Percentiles rank a stretch among this genome's conserved stretches.
These are phyloP conservation scores for Rutidosis leptorrhynchoides DNA, from an alignment of 129 eudicot species.

Conservation along the genomic window DNA sequence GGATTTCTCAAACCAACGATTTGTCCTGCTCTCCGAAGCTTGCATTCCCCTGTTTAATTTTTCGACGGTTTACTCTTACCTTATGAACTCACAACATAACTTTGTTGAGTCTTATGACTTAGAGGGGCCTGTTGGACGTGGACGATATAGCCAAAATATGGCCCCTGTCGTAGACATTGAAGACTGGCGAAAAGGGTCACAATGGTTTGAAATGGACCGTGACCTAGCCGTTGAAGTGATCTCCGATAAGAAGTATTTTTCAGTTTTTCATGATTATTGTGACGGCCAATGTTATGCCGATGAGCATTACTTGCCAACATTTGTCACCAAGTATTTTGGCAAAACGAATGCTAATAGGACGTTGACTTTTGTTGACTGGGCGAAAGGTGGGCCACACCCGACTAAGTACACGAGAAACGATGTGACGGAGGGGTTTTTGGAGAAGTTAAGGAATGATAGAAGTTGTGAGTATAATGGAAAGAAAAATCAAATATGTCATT, in stretches of 20 bases:
- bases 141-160: slow-evolving; percentile 62
- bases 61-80: slow-evolving; percentile 65
- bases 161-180: slow-evolving; percentile 42
- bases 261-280: slow-evolving; percentile 55
- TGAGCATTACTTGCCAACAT: slow-evolving; percentile 87
- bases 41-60: slow-evolving; percentile 84
- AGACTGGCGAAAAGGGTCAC: slow-evolving; percentile 90
- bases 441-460: slow-evolving; percentile 46
- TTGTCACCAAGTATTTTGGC: slow-evolving; percentile 45
- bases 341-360: slow-evolving; percentile 54
- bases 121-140: slow-evolving; percentile 61
- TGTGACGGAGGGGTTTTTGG: slow-evolving; percentile 45
- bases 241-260: slow-evolving; percentile 53
- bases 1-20: slow-evolving; percentile 71
- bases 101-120: slow-evolving; percentile 68
- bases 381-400: slow-evolving; percentile 82
- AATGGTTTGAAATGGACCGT: slow-evolving; percentile 79
- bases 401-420: slow-evolving; percentile 42
- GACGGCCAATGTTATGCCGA: slow-evolving; percentile 65
- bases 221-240: slow-evolving; percentile 54
- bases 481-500: slow-evolving; percentile 45
- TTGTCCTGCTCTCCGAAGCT: slow-evolving; percentile 80
- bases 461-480: slow-evolving; percentile 63
- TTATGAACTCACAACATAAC: slow-evolving; percentile 55
- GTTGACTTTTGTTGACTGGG: slow-evolving; percentile 84